phyloP scores from a whole-genome alignment of 768 basidiomycete species.

The Mycena indigotica region DNA sequence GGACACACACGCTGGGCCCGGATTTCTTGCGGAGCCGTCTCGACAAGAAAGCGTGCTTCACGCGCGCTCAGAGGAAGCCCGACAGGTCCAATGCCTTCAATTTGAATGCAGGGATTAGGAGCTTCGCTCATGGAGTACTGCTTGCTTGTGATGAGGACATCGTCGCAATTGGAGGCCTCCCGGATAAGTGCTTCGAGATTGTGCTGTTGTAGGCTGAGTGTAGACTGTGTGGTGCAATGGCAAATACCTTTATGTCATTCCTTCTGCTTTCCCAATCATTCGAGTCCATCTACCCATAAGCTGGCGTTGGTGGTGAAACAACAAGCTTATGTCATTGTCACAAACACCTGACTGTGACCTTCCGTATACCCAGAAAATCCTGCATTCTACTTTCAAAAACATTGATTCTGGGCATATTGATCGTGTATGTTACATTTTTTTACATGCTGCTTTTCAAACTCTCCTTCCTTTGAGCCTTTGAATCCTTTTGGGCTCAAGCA shows the following conservation, averaged over 20 bases:
- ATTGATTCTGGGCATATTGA: too few relatives aligned
- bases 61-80: slow-evolving; percentile 9
- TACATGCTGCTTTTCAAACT: too few relatives aligned
- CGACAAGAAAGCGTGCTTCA: slow-evolving; percentile 2
- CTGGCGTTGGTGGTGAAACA: background rate
- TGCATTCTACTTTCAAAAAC: too few relatives aligned
- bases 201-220: background rate
- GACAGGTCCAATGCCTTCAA: slow-evolving; percentile 5
- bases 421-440: too few relatives aligned
- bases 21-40: background rate
- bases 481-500: too few relatives aligned
- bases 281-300: background rate
- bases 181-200: background rate
- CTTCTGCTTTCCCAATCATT: background rate
- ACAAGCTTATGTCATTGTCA: too few relatives aligned
- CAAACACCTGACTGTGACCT: too few relatives aligned
- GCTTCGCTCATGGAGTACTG: slow-evolving; percentile 4
- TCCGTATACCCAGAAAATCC: too few relatives aligned
- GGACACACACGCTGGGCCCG: background rate
- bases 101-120: slow-evolving; percentile 10
- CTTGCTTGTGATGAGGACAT: background rate
- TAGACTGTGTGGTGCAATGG: too few relatives aligned
- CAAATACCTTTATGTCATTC: background rate
- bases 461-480: too few relatives aligned
- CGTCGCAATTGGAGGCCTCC: slow-evolving; percentile 3